A percentile compares a stretch with the other conserved stretches of the same genome.
phyloP scores from a whole-genome alignment of 495 filamentous ascomycete genomes.

The Hypoxylon cercidicola region DNA sequence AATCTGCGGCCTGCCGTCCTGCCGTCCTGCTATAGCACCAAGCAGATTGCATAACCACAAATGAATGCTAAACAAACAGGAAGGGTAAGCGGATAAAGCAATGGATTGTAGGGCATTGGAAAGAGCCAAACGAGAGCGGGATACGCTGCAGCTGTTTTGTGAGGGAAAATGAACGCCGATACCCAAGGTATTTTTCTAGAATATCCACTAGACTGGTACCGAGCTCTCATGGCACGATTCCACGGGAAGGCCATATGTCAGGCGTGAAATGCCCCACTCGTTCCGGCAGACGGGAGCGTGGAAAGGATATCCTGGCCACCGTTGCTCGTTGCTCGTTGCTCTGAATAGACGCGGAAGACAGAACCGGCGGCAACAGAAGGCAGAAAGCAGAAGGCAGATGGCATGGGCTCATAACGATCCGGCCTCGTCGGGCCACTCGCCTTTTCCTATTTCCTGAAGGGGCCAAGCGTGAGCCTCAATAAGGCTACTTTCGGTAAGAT shows the following conservation, averaged over 20 bases:
- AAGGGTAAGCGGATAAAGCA: slow-evolving; percentile 22
- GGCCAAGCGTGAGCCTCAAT: slow-evolving; percentile 34
- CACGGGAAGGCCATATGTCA: slow-evolving; percentile 9
- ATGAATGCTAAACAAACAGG: slow-evolving; percentile 32
- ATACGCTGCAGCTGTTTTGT: neutral
- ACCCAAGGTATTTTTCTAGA: slow-evolving; percentile 6
- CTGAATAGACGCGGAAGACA: slow-evolving; percentile 34
- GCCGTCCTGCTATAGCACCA: slow-evolving; percentile 39
- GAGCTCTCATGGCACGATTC: slow-evolving; percentile 7
- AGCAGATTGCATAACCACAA: slow-evolving; percentile 37
- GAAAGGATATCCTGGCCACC: slow-evolving; percentile 40
- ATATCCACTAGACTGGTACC: slow-evolving; percentile 16
- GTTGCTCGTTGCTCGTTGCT: slow-evolving; percentile 20
- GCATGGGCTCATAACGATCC: slow-evolving; percentile 36
- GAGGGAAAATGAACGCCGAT: slow-evolving; percentile 13
- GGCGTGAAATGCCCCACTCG: slow-evolving; percentile 41
- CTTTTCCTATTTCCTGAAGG: slow-evolving; percentile 32
- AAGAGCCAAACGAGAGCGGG: slow-evolving; percentile 6
- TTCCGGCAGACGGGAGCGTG: slow-evolving; percentile 43
- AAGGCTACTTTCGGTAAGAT: slow-evolving; percentile 37
- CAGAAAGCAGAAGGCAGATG: slow-evolving; percentile 44
- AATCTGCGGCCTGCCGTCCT: slow-evolving; percentile 38
- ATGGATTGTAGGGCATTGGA: neutral
- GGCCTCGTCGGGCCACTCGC: slow-evolving; percentile 40
- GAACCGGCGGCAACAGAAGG: slow-evolving; percentile 40